phyloP scores from a whole-genome alignment of 1,284 basidiomycete species.

The Polyporus tsugae region DNA sequence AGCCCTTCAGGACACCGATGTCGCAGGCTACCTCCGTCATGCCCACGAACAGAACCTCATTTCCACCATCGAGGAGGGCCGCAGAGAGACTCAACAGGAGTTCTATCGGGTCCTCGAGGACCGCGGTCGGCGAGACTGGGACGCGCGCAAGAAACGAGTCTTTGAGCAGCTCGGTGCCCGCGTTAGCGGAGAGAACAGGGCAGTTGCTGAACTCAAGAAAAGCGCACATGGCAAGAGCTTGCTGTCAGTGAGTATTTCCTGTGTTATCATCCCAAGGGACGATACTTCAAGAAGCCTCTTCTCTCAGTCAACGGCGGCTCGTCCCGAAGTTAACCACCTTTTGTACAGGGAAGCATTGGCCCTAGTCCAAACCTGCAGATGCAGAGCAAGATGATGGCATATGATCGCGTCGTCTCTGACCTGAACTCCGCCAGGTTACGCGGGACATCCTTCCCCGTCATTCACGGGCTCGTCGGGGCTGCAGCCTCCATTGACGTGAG shows the following conservation, averaged over 20 bases:
- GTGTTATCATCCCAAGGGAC: not conserved
- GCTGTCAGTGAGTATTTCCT: slow-evolving; percentile 54
- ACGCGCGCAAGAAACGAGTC: slow-evolving; percentile 86
- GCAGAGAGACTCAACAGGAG: slow-evolving; percentile 85
- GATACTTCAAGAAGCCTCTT: not conserved
- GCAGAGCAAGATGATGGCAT: slow-evolving; percentile 97
- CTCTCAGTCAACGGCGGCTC: not conserved
- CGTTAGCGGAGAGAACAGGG: slow-evolving; percentile 59
- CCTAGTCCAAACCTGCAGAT: slow-evolving; percentile 75
- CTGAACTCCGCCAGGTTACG: slow-evolving; percentile 78
- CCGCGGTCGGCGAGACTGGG: slow-evolving; percentile 85
- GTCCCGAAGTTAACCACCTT: slow-evolving; percentile 2
- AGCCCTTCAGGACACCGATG: slow-evolving; percentile 90
- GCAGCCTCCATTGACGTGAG: slow-evolving; percentile 68
- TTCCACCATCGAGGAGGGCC: slow-evolving; percentile 90
- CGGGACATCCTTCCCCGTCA: slow-evolving; percentile 76
- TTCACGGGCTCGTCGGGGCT: slow-evolving; percentile 75
- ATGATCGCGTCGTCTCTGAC: slow-evolving; percentile 81
- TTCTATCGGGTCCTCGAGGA: slow-evolving; percentile 86
- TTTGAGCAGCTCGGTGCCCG: slow-evolving; percentile 90
- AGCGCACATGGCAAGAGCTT: slow-evolving; percentile 63
- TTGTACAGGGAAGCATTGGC: slow-evolving; percentile 54
- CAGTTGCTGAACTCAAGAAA: slow-evolving; percentile 65
- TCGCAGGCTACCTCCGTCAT: slow-evolving; percentile 88
- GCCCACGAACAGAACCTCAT: slow-evolving; percentile 95